These are phyloP conservation scores for Nepenthes mirabilis DNA, from an alignment of 148 eudicot species.

Conservation along the genomic window DNA sequence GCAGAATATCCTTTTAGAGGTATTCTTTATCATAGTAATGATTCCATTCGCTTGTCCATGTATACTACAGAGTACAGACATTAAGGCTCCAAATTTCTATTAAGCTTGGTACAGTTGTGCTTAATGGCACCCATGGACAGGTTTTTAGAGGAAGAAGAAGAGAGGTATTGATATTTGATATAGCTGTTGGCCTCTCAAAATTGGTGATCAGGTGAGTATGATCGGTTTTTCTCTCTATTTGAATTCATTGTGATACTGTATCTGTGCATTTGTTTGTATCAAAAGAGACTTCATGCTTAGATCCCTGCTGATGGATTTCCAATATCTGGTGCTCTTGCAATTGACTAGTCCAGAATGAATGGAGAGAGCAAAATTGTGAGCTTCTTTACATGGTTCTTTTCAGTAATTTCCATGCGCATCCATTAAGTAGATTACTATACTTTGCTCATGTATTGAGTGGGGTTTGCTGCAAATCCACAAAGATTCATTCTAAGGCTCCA, in stretches of 20 bases:
- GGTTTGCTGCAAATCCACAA: conserved; percentile 44
- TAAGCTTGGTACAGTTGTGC: neutral
- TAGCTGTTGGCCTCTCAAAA: conserved; percentile 29
- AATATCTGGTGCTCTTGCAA: conserved; percentile 20
- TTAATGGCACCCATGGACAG: conserved; percentile 20
- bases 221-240: neutral
- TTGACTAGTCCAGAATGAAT: conserved; percentile 37
- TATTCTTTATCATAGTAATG: neutral
- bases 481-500: conserved; percentile 41
- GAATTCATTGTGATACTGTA: neutral
- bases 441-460: neutral
- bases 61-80: neutral
- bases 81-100: neutral
- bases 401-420: neutral
- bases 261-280: neutral
- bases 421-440: neutral
- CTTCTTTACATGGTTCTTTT: neutral
- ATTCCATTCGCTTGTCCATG: neutral
- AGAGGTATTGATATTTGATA: conserved; percentile 17
- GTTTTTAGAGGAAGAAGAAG: conserved; percentile 43
- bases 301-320: conserved; percentile 44
- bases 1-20: conserved; percentile 18
- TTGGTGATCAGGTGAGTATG: conserved; percentile 25
- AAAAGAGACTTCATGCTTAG: conserved; percentile 18
- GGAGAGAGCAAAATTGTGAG: conserved; percentile 64